A percentile compares a stretch with the other conserved stretches of the same genome.
Conservation (phyloP, 768 basidiomycete genomes). For the Leccinellum albellum region DNA sequence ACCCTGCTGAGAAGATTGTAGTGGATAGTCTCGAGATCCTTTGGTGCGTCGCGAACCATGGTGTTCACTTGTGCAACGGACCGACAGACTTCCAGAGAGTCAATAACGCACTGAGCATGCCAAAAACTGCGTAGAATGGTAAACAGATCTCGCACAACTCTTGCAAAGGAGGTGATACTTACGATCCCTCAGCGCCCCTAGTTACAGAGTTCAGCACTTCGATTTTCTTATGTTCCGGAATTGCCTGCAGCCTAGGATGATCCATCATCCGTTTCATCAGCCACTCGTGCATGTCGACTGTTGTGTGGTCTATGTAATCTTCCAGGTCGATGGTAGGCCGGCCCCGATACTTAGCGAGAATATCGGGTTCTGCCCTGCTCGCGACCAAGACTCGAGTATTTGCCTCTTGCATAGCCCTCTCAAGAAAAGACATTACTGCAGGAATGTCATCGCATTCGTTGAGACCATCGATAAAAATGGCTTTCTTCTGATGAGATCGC, state of each 20-base stretch:
- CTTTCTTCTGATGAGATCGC: constrained; percentile 19
- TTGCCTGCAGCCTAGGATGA: constrained; percentile 20
- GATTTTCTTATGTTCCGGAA: constrained; percentile 21
- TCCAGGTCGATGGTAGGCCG: constrained; percentile 21
- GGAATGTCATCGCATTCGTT: constrained; percentile 25
- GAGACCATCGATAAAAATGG: constrained; percentile 24
- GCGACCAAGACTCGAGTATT: constrained; percentile 24
- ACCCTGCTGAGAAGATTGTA: constrained; percentile 20
- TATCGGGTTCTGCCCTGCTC: constrained; percentile 20
- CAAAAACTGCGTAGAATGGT: constrained; percentile 19
- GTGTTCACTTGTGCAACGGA: constrained; percentile 22
- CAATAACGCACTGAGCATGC: constrained; percentile 26
- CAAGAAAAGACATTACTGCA: constrained; percentile 20
- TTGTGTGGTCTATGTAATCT: constrained; percentile 19
- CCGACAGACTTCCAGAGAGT: constrained; percentile 25
- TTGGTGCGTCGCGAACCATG: constrained; percentile 17
- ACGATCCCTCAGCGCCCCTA: constrained; percentile 16
- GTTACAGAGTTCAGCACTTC: constrained; percentile 19
- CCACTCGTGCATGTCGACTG: constrained; percentile 22
- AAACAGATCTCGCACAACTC: not conserved
- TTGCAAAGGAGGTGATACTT: not conserved
- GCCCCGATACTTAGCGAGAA: constrained; percentile 14
- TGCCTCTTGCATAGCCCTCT: constrained; percentile 19
- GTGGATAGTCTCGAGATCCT: constrained; percentile 21
- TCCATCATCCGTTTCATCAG: constrained; percentile 24